Evolutionary conservation across 2,329 filamentous ascomycete genomes (phyloP).

Genomic region (Alternaria ventricosa): DNA sequence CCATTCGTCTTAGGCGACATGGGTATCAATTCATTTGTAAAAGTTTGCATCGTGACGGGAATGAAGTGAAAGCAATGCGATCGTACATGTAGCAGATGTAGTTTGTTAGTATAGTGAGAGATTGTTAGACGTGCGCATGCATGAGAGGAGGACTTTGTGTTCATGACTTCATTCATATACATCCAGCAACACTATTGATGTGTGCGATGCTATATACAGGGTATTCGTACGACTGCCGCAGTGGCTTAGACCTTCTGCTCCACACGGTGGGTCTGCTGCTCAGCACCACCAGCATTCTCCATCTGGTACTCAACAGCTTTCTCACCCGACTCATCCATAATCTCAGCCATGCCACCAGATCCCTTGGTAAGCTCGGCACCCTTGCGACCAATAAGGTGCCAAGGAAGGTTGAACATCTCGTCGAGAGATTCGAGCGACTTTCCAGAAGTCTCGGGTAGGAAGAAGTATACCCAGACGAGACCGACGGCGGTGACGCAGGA

Average conservation of each 20-base stretch:
- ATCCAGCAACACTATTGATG: background rate
- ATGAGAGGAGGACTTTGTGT: background rate
- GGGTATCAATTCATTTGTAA: background rate
- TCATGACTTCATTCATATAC: background rate
- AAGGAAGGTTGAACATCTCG: conserved; percentile 72
- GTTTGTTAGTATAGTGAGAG: too few relatives aligned
- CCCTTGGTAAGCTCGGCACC: conserved; percentile 43
- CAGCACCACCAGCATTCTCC: conserved; percentile 25
- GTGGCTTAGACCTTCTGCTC: conserved; percentile 27
- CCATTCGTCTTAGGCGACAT: background rate
- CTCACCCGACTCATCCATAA: conserved; percentile 42
- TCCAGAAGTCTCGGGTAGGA: conserved; percentile 74
- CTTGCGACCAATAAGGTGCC: conserved; percentile 72
- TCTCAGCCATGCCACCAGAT: conserved; percentile 40
- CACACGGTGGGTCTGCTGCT: conserved; percentile 17
- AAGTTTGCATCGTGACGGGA: accelerated
- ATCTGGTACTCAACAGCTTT: conserved; percentile 39
- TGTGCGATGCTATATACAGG: background rate
- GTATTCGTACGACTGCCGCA: background rate
- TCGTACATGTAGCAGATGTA: background rate
- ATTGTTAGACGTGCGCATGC: background rate
- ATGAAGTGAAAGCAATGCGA: background rate
- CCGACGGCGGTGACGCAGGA: conserved; percentile 71
- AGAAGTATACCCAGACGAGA: conserved; percentile 73
- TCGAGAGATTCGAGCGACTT: conserved; percentile 72